Conservation (phyloP, 176 grass and related monocot genomes). For the Typha latifolia region DNA sequence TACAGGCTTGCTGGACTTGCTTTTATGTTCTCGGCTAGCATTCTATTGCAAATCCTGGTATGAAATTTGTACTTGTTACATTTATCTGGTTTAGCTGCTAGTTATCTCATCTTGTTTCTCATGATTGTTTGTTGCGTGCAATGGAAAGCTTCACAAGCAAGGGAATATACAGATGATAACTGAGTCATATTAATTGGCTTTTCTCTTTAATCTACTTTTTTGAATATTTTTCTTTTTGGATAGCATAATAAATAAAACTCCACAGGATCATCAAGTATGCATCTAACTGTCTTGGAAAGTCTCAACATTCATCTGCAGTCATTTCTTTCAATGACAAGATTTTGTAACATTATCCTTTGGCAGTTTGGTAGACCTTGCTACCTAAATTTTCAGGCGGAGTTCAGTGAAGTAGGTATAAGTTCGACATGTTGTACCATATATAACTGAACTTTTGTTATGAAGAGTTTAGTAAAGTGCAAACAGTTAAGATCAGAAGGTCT, state of each 20-base stretch:
- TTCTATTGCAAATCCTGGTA: conserved; percentile 95
- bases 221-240: not conserved
- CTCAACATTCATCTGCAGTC: not conserved
- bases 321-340: not conserved
- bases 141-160: too few relatives aligned
- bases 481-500: not conserved
- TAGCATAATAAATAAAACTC: not conserved
- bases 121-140: not conserved
- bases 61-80: not conserved
- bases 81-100: not conserved
- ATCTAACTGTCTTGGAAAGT: not conserved
- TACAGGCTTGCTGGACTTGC: conserved; percentile 85
- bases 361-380: too few relatives aligned
- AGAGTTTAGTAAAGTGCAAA: not conserved
- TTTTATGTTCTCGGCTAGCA: conserved; percentile 92
- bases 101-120: not conserved
- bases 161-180: too few relatives aligned
- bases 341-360: not conserved
- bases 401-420: too few relatives aligned
- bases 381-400: too few relatives aligned
- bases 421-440: not conserved
- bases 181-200: too few relatives aligned
- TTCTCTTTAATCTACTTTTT: not conserved
- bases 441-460: not conserved
- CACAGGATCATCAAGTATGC: not conserved